Base-by-base conservation (phyloP, 2,329 filamentous ascomycete genomes). In the Talaromyces sp. region DNA sequence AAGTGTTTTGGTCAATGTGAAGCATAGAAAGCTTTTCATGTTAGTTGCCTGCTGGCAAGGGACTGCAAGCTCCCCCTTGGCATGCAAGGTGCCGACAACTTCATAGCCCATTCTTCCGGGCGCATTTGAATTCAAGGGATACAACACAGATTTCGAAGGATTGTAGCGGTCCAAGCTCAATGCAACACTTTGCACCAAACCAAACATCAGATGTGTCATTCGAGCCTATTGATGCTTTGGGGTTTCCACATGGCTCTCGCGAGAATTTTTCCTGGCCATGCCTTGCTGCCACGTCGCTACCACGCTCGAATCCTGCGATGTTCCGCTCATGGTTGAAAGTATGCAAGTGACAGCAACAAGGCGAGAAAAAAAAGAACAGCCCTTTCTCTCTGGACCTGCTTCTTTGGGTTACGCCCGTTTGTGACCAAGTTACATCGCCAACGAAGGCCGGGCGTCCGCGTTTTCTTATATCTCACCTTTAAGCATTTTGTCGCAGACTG, bases 71-170 rank as follows among this genome's bases (percentile, higher is more conserved):
- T 17, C 42, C 51, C 57, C 56, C 58, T 53, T 56, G 60, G 47
- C 54, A 62, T 62, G 58, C 60, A 62, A 61, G 60, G 58, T 42
- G 39, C 51, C 54, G 57, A 50, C 57, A 54, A 54, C 47, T 53
- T 53, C 43, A 48, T 54, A 20, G 41, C 33, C 44, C 56, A 57
- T 59, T 62, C 56, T 48, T 55, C 50, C 46, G 14, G 19, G n/a
- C 27, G 11, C 32, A 37, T 39, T 40, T 27, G 30, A 43, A 47
- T 42, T 49, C 60, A 61, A 62, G 60, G 60, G 60, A 59, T 61
- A 44, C 11, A 19, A 41, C n/a, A 19, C 9, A 30, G 45, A 44
- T 19, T 13, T 27, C 20, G 52, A 53, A 48, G 35, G 16, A 39
- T 9, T 16, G 9, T 4, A 47, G 19, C 33, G 33, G 44, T 24